Percentiles rank a stretch among this genome's conserved stretches.
Evolutionary conservation across 2,329 filamentous ascomycete genomes (phyloP).

Genomic region (Aureobasidium pullulans): DNA sequence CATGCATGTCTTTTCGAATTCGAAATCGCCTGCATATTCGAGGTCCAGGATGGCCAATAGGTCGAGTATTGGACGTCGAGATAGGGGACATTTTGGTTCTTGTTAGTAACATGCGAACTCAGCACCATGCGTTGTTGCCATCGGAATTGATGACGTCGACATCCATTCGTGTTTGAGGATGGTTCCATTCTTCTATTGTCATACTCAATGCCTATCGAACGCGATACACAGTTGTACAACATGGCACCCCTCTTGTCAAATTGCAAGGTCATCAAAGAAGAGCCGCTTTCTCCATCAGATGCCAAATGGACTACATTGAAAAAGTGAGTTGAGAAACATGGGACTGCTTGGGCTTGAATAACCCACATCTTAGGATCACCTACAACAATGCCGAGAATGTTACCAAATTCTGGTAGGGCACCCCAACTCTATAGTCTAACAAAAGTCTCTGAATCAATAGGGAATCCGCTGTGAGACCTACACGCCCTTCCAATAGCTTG

Average conservation of each 20-base stretch:
- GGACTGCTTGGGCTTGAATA: neutral
- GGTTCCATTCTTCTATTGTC: too few species aligned
- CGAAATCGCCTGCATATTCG: conserved; percentile 1
- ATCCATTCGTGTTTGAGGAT: neutral
- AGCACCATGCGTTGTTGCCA: neutral
- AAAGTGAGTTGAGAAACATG: conserved; percentile 24
- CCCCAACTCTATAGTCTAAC: neutral
- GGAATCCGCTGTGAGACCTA: conserved; percentile 45
- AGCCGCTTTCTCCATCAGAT: conserved; percentile 24
- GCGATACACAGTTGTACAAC: neutral
- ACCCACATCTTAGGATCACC: conserved; percentile 26
- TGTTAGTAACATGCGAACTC: neutral
- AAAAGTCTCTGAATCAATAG: neutral
- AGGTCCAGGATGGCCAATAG: neutral
- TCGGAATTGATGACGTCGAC: neutral
- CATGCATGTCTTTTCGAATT: conserved; percentile 10
- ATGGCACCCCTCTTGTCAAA: conserved; percentile 16
- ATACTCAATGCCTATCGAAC: neutral
- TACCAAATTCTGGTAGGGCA: conserved; percentile 7
- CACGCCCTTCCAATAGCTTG: conserved; percentile 44
- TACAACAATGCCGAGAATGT: conserved; percentile 36
- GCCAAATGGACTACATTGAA: conserved; percentile 34
- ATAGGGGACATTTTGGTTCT: neutral
- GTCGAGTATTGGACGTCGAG: neutral
- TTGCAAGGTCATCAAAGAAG: conserved; percentile 17